phyloP scores from a whole-genome alignment of 2,329 filamentous ascomycete species.

The Diaporthe ampelina region DNA sequence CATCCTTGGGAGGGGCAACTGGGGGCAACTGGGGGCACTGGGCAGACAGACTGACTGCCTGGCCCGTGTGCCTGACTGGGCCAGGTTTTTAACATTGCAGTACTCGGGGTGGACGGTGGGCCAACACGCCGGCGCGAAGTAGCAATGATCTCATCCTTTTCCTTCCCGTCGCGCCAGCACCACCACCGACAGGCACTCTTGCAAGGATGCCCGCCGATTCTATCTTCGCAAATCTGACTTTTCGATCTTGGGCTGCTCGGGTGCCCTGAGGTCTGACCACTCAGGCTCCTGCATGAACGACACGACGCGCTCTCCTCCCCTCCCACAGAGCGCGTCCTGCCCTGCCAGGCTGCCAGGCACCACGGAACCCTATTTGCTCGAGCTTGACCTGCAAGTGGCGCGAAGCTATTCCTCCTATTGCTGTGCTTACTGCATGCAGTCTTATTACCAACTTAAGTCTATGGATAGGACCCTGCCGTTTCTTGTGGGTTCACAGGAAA shows the following conservation, averaged over 20 bases:
- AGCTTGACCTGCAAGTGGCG: constrained; percentile 24
- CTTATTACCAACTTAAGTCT: background rate
- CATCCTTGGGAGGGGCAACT: background rate
- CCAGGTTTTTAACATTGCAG: constrained; percentile 24
- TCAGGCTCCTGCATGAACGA: constrained; percentile 33
- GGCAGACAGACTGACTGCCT: background rate
- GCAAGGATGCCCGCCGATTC: constrained; percentile 23
- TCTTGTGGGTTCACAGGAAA: constrained; percentile 27
- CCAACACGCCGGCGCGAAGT: constrained; percentile 18
- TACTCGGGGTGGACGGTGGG: background rate
- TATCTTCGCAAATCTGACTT: constrained; percentile 35
- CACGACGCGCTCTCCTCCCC: constrained; percentile 21
- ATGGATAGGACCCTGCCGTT: background rate
- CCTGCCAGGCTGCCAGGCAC: background rate
- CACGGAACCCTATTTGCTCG: constrained; percentile 15
- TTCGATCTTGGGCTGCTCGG: constrained; percentile 14
- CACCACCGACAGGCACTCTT: background rate
- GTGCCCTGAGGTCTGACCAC: constrained; percentile 14
- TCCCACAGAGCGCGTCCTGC: background rate
- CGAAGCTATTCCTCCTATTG: constrained; percentile 27
- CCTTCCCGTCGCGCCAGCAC: background rate
- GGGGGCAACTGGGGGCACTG: background rate
- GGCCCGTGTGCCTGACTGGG: background rate
- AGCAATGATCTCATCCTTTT: constrained; percentile 29
- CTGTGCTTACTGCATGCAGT: constrained; percentile 14